A percentile compares a stretch with the other conserved stretches of the same genome.
Conservation (phyloP, 2,329 filamentous ascomycete species). For the Hortaea werneckii region DNA sequence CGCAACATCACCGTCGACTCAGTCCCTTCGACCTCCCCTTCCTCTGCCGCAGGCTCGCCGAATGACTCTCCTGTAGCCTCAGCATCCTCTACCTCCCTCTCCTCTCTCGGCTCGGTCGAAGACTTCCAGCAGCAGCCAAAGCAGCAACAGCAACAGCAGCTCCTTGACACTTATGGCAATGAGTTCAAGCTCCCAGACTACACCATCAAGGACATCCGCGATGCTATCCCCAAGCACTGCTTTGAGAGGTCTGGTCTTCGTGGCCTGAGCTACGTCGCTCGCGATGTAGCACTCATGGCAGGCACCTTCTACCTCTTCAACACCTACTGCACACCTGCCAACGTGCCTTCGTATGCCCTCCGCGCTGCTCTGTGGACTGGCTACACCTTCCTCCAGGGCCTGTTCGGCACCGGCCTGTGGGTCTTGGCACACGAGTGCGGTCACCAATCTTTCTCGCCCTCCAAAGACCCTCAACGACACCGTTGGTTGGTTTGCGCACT, state of each 20-base stretch:
- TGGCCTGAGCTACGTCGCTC: conserved; percentile 72
- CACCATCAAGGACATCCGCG: conserved; percentile 93
- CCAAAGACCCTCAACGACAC: conserved; percentile 78
- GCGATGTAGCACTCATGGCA: conserved; percentile 64
- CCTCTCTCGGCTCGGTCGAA: conserved; percentile 65
- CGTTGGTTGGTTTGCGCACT: conserved; percentile 87
- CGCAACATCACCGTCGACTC: conserved; percentile 43
- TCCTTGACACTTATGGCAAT: conserved; percentile 90
- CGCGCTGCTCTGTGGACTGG: conserved; percentile 57
- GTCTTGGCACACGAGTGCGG: conserved; percentile 96
- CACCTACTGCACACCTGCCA: conserved; percentile 79
- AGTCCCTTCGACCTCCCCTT: conserved; percentile 40
- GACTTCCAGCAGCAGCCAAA: conserved; percentile 43
- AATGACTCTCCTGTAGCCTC: conserved; percentile 53
- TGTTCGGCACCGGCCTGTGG: conserved; percentile 91
- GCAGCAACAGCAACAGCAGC: conserved; percentile 49
- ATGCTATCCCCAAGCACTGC: conserved; percentile 97
- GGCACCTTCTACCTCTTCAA: conserved; percentile 79
- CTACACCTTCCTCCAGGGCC: conserved; percentile 75
- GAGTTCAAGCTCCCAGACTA: conserved; percentile 88
- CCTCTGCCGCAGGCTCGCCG: conserved; percentile 46
- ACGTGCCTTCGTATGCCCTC: conserved; percentile 57
- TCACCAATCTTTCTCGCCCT: conserved; percentile 93
- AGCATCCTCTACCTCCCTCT: conserved; percentile 79
- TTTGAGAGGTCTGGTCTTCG: conserved; percentile 72